Percentiles rank a stretch among this genome's conserved stretches.
These are phyloP conservation scores for Penicillium pulvis DNA, from an alignment of 495 filamentous ascomycete genomes.

Conservation along the genomic window DNA sequence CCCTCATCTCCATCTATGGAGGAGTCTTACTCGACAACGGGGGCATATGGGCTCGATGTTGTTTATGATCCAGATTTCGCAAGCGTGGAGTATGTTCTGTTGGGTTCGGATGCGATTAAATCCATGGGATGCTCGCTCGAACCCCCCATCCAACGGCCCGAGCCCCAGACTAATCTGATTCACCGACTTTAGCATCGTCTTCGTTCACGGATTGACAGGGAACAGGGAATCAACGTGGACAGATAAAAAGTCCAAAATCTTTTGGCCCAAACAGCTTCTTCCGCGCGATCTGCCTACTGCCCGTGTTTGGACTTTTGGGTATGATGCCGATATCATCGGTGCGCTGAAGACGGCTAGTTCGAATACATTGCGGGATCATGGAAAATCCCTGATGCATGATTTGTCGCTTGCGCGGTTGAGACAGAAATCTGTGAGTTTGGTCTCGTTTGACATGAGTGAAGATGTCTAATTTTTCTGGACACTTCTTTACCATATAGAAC, in stretches of 20 bases:
- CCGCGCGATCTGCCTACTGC: slow-evolving; percentile 3
- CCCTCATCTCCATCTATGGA: not conserved
- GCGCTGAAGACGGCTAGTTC: slow-evolving; percentile 2
- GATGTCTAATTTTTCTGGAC: not conserved
- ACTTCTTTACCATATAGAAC: not conserved
- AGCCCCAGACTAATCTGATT: not conserved
- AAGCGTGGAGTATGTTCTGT: slow-evolving; percentile 5
- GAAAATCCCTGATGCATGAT: slow-evolving; percentile 5
- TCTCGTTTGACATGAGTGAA: not conserved
- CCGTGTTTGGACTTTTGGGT: slow-evolving; percentile 9
- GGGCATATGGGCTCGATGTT: not conserved
- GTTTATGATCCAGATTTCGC: slow-evolving; percentile 1
- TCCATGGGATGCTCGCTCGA: no score
- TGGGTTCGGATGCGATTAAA: no score
- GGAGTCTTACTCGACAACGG: slow-evolving; percentile 9
- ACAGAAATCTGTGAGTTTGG: not conserved
- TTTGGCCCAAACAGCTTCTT: slow-evolving; percentile 9
- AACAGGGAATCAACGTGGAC: slow-evolving; percentile 13
- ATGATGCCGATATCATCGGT: slow-evolving; percentile 12
- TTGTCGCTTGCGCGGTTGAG: slow-evolving; percentile 5
- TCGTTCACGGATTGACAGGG: slow-evolving; percentile 10
- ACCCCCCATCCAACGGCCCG: not conserved
- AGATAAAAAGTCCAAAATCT: not conserved
- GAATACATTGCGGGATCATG: slow-evolving; percentile 12
- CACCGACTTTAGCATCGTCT: slow-evolving; percentile 7